Conservation (phyloP, 2,329 filamentous ascomycete species). For the Leptographium wingfieldii region DNA sequence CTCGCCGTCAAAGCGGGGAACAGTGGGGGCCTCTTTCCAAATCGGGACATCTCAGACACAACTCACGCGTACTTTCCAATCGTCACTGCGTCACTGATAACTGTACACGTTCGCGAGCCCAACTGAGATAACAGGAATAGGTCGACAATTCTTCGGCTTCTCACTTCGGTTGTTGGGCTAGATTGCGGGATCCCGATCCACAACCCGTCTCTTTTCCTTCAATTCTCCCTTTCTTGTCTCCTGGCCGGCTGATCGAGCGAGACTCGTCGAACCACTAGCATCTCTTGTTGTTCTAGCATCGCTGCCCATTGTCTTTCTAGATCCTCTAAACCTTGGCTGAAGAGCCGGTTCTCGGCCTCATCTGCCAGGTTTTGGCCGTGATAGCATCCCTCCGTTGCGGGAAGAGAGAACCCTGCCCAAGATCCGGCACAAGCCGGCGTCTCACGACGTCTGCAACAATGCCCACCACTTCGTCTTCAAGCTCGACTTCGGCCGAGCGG, state of each 20-base stretch:
- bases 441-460: not conserved
- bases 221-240: not conserved
- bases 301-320: not conserved
- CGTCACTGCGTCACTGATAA: not conserved
- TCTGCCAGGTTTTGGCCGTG: not conserved
- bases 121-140: not conserved
- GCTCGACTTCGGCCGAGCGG: conserved; percentile 4
- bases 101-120: not conserved
- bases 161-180: not conserved
- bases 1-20: not conserved
- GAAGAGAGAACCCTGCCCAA: no score
- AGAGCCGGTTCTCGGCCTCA: not conserved
- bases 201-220: not conserved
- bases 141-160: not conserved
- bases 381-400: no score
- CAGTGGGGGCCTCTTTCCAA: not conserved
- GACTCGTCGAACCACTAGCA: not conserved
- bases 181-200: not conserved
- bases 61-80: not conserved
- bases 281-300: not conserved
- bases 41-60: not conserved
- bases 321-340: not conserved
- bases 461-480: not conserved
- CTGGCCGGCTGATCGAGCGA: not conserved
- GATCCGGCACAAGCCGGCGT: no score